Evolutionary conservation across 2,329 filamentous ascomycete species (phyloP).

Genomic region (Colletotrichum sojae): DNA sequence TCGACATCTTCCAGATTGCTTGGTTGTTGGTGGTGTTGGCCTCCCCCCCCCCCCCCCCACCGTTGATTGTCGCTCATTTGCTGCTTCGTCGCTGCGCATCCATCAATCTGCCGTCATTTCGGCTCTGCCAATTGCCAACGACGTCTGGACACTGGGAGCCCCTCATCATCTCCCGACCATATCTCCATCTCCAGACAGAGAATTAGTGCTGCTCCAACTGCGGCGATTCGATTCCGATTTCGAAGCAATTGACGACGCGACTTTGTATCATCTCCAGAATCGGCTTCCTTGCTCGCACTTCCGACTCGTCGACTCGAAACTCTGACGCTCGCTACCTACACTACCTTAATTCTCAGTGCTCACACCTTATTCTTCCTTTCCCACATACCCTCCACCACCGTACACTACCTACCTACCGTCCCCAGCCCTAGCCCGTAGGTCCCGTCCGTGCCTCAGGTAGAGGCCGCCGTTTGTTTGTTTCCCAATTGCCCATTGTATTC

Average conservation of each 20-base stretch:
- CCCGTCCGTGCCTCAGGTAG: slow-evolving; percentile 21
- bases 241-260: neutral
- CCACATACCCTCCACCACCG: neutral
- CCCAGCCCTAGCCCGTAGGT: slow-evolving; percentile 22
- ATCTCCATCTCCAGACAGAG: slow-evolving; percentile 7
- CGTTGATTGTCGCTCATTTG: slow-evolving; percentile 36
- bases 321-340: slow-evolving; percentile 2
- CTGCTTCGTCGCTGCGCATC: slow-evolving; percentile 34
- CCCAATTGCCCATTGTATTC: neutral
- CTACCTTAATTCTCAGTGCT: too few species aligned
- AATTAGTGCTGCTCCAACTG: too few species aligned
- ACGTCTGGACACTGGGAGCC: slow-evolving; percentile 10
- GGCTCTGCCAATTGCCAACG: slow-evolving; percentile 32
- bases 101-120: slow-evolving; percentile 40
- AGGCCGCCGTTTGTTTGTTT: slow-evolving; percentile 22
- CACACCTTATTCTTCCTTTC: slow-evolving; percentile 11
- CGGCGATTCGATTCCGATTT: neutral
- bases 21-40: neutral
- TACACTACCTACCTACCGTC: neutral
- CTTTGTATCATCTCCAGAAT: too few species aligned
- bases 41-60: too few species aligned
- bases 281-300: neutral
- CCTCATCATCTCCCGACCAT: slow-evolving; percentile 35
- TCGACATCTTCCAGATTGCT: neutral
- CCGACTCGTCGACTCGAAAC: neutral